Conservation (phyloP, 1,284 basidiomycete genomes). For the Rhodotorula sp. region DNA sequence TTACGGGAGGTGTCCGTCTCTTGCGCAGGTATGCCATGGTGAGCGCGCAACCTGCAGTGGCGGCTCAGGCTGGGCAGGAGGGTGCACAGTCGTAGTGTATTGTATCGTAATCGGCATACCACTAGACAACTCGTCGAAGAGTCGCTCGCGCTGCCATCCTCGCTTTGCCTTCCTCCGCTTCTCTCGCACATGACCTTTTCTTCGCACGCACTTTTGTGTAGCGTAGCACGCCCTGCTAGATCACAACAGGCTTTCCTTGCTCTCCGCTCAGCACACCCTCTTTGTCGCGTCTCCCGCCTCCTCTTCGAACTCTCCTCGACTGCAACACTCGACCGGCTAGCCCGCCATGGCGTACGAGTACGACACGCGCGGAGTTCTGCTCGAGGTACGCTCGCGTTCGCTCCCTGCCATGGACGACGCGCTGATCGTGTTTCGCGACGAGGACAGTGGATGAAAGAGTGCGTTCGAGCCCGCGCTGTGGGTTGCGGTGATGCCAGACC, state of each 20-base stretch:
- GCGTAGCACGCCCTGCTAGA: background rate
- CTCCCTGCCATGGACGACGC: background rate
- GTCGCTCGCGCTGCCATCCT: no score
- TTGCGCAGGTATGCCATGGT: constrained; percentile 71
- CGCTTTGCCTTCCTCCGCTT: no score
- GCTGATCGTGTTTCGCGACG: background rate
- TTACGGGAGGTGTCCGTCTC: constrained; percentile 44
- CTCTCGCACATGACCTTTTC: no score
- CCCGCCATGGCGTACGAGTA: constrained; percentile 32
- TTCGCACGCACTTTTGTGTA: no score
- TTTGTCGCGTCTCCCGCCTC: background rate
- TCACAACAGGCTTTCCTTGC: no score
- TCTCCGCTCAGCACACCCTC: background rate
- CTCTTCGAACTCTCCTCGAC: background rate
- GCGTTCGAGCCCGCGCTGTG: background rate
- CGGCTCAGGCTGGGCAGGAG: background rate
- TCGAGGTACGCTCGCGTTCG: constrained; percentile 25
- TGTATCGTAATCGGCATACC: background rate
- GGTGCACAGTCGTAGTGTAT: constrained; percentile 2
- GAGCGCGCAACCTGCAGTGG: background rate
- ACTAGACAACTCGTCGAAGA: background rate
- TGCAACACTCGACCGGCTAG: background rate
- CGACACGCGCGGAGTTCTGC: constrained; percentile 34
- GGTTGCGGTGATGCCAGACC: no score
- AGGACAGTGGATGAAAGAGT: constrained; percentile 41